Base-by-base conservation (phyloP, 1,139 yeast species). In the Saccharomyces hybrid region DNA sequence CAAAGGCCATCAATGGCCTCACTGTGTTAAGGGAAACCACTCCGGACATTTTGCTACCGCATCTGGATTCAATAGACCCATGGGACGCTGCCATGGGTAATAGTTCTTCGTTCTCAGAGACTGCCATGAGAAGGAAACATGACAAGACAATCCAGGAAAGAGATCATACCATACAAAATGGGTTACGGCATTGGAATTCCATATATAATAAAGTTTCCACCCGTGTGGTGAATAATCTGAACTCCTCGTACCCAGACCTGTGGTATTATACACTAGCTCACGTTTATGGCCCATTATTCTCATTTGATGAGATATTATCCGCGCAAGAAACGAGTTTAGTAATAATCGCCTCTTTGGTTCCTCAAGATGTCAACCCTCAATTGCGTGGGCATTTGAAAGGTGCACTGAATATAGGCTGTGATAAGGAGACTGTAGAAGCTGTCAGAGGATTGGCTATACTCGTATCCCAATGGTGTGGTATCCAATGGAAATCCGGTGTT, bases 311-410 rank as follows among this genome's bases (percentile, higher is more conserved):
- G 4, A 76, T 88, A 1, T 73, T 90, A 44, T 70, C 77, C 9
- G 84, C 87, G 1, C 77, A 75, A 58, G 96, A 89, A 59, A 86
- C 97, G 0, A 83, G 93, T 44, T 69, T 88, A 62, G 85, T 89
- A 49, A 82, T 90, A 4, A 81, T 90, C 30, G 86, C 95, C 1
- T 79, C 91, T 58, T 77, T 91, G 63, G 84, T 90, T 11, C 97
- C 97, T 0, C 97, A 88, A 67, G 96, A 90, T 69, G 97, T 90
- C n/a, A 88, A 87, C 62, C 96, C 97, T 0, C 97, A 90, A 66
- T 76, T 90, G 60, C 88, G 88, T 71, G 97, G 97, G 0, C 97
- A 90, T 67, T 76, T 90, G 58, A 81, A 78, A 65, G 97, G 97
- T 0, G 97, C 96, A 0, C 57, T 84, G 53, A 89, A 89, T 64